These are phyloP conservation scores for Bidens hawaiensis DNA, from an alignment of 140 eudicot species.

Conservation along the genomic window DNA sequence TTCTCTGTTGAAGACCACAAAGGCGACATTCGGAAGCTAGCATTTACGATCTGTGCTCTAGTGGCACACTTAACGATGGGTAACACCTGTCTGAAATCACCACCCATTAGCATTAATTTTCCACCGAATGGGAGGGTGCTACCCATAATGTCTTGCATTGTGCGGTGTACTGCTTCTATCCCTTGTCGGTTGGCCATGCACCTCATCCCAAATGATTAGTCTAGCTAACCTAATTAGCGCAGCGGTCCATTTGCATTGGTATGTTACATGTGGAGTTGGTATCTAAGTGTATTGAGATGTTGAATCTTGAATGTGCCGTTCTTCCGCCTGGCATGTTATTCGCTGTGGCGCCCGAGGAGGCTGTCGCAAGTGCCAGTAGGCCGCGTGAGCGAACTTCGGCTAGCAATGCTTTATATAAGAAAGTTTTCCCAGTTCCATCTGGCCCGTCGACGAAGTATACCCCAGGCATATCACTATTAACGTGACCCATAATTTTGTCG, in stretches of 20 bases:
- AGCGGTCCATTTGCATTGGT: neutral
- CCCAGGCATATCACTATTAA: neutral
- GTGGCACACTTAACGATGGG: neutral
- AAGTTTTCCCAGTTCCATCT: too few relatives aligned
- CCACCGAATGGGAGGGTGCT: neutral
- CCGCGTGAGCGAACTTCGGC: too few relatives aligned
- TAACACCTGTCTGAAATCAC: neutral
- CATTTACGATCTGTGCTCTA: neutral
- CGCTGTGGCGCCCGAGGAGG: neutral
- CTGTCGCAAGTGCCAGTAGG: neutral
- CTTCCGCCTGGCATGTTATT: neutral
- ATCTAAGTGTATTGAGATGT: neutral
- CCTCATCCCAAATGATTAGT: neutral
- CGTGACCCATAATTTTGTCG: neutral
- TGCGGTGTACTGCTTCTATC: neutral
- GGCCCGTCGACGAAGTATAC: too few relatives aligned
- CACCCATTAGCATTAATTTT: conserved; percentile 2
- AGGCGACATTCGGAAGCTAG: too few relatives aligned
- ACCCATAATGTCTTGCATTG: neutral
- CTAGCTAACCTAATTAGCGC: too few relatives aligned
- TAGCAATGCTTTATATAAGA: too few relatives aligned
- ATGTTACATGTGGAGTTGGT: neutral
- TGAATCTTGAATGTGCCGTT: too few relatives aligned
- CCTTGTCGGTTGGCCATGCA: neutral
- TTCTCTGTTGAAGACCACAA: neutral